phyloP scores from a whole-genome alignment of 2,329 filamentous ascomycete species.

The Fusarium hainanense region DNA sequence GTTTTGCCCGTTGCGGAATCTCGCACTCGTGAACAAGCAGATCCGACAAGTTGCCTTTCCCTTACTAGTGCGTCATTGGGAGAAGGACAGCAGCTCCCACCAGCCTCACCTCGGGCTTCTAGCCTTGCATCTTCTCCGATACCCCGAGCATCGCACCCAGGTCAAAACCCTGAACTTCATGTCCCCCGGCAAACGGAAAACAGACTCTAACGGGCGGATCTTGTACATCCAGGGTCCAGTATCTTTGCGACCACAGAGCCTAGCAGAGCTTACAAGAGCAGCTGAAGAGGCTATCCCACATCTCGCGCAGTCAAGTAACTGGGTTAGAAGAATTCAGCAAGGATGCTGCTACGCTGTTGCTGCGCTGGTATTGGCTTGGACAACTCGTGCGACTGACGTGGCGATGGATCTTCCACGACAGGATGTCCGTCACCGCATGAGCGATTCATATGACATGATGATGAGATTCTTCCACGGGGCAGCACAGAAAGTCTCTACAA shows the following conservation, averaged over 20 bases:
- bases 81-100: neutral
- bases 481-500: neutral
- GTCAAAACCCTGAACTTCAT: neutral
- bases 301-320: neutral
- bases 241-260: neutral
- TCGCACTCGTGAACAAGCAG: neutral
- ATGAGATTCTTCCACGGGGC: neutral
- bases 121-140: neutral
- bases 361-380: neutral
- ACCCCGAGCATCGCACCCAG: neutral
- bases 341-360: neutral
- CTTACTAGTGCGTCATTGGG: neutral
- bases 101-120: neutral
- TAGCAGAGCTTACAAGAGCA: neutral
- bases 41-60: neutral
- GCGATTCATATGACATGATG: neutral
- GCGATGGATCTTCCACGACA: neutral
- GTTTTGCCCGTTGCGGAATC: neutral
- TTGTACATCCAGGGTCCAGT: neutral
- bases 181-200: neutral
- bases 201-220: rapidly evolving
- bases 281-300: neutral
- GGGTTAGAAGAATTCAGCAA: neutral
- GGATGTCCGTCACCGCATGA: neutral
- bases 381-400: neutral